phyloP scores from a whole-genome alignment of 2,329 filamentous ascomycete genomes.

The Colletotrichum gigasporum region DNA sequence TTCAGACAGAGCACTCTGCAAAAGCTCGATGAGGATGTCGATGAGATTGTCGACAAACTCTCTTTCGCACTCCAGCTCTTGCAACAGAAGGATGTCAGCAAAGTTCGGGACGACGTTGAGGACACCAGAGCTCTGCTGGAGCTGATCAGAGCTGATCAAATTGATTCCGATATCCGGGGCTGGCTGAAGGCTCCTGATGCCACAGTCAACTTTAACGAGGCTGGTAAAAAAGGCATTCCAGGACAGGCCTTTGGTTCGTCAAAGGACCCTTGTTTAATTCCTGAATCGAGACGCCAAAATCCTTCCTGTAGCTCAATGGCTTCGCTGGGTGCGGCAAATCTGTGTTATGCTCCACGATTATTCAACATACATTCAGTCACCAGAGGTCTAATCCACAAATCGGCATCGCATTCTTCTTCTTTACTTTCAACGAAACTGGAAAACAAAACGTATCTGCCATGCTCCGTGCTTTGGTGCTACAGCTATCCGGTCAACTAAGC shows the following conservation, averaged over 20 bases:
- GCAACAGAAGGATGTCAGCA: conserved; percentile 38
- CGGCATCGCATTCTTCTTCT: conserved; percentile 50
- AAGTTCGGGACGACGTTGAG: conserved; percentile 38
- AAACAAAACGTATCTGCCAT: conserved; percentile 44
- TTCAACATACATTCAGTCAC: conserved; percentile 39
- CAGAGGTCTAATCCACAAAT: conserved; percentile 33
- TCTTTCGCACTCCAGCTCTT: conserved; percentile 43
- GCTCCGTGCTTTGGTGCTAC: conserved; percentile 44
- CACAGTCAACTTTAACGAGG: conserved; percentile 43
- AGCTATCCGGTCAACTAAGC: conserved; percentile 39
- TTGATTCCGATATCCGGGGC: conserved; percentile 36
- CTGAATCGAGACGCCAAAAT: conserved; percentile 39
- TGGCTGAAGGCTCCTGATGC: conserved; percentile 50
- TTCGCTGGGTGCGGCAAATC: conserved; percentile 52
- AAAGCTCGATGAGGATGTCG: conserved; percentile 48
- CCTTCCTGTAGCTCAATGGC: conserved; percentile 51
- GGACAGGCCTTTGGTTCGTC: conserved; percentile 47
- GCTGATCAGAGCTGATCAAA: conserved; percentile 37
- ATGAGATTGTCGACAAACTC: conserved; percentile 41
- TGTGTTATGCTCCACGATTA: conserved; percentile 46
- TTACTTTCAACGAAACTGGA: conserved; percentile 45
- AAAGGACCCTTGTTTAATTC: conserved; percentile 33
- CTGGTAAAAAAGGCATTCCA: conserved; percentile 39
- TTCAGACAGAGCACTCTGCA: conserved; percentile 47
- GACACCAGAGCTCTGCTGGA: conserved; percentile 39